Conservation (phyloP, 2,329 filamentous ascomycete genomes). For the Neofusicoccum umdonicola region DNA sequence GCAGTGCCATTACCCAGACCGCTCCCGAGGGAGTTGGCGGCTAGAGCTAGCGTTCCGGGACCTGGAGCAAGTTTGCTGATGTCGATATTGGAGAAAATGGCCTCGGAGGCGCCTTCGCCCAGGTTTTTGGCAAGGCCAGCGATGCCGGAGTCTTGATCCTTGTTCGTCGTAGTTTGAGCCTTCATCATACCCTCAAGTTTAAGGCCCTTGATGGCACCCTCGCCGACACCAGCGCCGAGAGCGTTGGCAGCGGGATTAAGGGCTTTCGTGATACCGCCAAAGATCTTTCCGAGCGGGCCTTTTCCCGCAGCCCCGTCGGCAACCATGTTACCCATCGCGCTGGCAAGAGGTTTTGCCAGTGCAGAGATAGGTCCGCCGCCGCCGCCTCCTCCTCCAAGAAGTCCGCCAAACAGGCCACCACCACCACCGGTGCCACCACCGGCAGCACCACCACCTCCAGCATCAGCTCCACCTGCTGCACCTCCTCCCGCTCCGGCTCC, state of each 20-base stretch:
- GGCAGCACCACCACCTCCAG: conserved; percentile 34
- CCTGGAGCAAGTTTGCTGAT: background rate
- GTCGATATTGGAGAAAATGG: conserved; percentile 9
- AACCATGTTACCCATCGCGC: background rate
- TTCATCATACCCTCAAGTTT: background rate
- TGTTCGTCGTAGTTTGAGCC: background rate
- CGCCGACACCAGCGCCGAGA: conserved; percentile 7
- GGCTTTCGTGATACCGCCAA: background rate
- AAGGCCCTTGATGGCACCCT: conserved; percentile 10
- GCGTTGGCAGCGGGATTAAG: conserved; percentile 3
- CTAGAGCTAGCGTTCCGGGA: background rate
- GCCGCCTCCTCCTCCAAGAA: background rate
- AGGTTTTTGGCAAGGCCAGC: background rate
- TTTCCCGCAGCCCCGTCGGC: background rate
- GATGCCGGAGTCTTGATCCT: background rate
- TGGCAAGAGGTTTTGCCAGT: background rate
- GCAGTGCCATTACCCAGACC: conserved; percentile 8
- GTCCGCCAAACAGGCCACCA: background rate
- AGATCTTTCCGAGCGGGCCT: background rate
- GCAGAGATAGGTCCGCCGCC: background rate
- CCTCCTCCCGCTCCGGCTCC: background rate
- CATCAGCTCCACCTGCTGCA: conserved; percentile 43
- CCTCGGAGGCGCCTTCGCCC: background rate
- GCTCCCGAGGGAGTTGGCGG: background rate
- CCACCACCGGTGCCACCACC: background rate